These are phyloP conservation scores for Infundibulicybe gibba DNA, from an alignment of 768 basidiomycete genomes.

Conservation along the genomic window DNA sequence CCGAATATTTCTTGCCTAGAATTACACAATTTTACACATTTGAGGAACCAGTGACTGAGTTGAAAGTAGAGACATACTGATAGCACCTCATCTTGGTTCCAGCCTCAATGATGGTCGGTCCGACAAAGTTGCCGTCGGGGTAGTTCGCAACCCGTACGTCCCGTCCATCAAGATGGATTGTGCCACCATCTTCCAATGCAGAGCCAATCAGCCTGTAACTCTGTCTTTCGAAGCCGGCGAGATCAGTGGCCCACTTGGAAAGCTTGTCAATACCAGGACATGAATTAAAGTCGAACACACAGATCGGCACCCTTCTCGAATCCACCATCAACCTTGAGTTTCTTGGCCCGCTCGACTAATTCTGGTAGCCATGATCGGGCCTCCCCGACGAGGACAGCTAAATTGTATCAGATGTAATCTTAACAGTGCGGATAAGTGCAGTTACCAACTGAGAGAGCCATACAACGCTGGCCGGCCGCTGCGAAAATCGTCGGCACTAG, in stretches of 20 bases:
- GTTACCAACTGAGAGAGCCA: slow-evolving; percentile 91
- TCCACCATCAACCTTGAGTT: slow-evolving; percentile 82
- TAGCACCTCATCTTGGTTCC: slow-evolving; percentile 85
- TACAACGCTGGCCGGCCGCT: slow-evolving; percentile 97
- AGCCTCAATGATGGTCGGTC: slow-evolving; percentile 86
- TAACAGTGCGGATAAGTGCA: neutral
- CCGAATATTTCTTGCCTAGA: slow-evolving; percentile 92
- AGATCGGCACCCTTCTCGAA: slow-evolving; percentile 87
- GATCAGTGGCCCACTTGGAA: slow-evolving; percentile 67
- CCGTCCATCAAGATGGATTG: slow-evolving; percentile 85
- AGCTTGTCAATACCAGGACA: slow-evolving; percentile 1
- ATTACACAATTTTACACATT: neutral
- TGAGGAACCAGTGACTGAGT: slow-evolving; percentile 4
- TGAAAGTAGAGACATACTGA: slow-evolving; percentile 46
- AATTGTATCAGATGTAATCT: neutral
- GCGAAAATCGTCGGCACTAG: slow-evolving; percentile 9
- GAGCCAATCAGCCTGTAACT: slow-evolving; percentile 73
- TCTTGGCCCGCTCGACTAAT: slow-evolving; percentile 75
- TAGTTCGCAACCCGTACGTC: slow-evolving; percentile 64
- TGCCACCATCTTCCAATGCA: slow-evolving; percentile 77
- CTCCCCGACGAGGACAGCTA: slow-evolving; percentile 81
- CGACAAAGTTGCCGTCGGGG: slow-evolving; percentile 90
- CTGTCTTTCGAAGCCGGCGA: slow-evolving; percentile 80
- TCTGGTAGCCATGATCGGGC: slow-evolving; percentile 82
- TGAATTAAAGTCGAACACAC: slow-evolving; percentile 30